Evolutionary conservation across 257 asterid species (phyloP), one percentile per base, ranked within the genome.

Genomic region (Solanum clarkiae): DNA sequence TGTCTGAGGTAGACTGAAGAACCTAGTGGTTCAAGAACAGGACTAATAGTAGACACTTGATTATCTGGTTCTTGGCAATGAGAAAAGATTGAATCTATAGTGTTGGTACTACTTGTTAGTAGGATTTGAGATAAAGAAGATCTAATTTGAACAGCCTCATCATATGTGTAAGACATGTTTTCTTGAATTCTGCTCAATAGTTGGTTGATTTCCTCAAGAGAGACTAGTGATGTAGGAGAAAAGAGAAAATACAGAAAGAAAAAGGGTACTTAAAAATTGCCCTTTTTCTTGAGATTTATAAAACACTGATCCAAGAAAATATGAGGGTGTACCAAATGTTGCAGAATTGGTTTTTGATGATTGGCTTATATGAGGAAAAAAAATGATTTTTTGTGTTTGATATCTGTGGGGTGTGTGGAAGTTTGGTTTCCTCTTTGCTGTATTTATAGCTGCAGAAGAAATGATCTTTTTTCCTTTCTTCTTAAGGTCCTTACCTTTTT

Each of bases 41-140:
- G 85, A 56, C 62, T 80, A 10, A 77, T 18, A 4, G 45, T 47
- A 6, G 87, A 1, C 42, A 83, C 12, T 29, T 51, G 80, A 16
- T 62, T 3, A 47, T 71, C 87, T 29, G 94, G 13, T 2, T 84
- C 88, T 16, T 92, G 91, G 88, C 92, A 88, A 90, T 89, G 70
- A 49, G 94, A 91, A 89, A 96, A 93, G 16, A 96, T 90, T 29
- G 99, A 94, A 82, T 96, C 99, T 86, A 93, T 80, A 6, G 97
- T 93, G 90, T 89, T 94, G n/a, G 96, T 87, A 69, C 92, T 91
- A 20, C 91, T 91, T 14, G 92, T 87, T 74, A 96, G 32, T 22
- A 96, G 92, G 15, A 93, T 89, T 6, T 92, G 93, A 1, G 99
- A 96, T 18, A 94, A 71, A 0, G 97, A 91, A 9, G 85, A 65